Conservation (phyloP, 805 yeast genomes). For the Ogataea zsoltii region DNA sequence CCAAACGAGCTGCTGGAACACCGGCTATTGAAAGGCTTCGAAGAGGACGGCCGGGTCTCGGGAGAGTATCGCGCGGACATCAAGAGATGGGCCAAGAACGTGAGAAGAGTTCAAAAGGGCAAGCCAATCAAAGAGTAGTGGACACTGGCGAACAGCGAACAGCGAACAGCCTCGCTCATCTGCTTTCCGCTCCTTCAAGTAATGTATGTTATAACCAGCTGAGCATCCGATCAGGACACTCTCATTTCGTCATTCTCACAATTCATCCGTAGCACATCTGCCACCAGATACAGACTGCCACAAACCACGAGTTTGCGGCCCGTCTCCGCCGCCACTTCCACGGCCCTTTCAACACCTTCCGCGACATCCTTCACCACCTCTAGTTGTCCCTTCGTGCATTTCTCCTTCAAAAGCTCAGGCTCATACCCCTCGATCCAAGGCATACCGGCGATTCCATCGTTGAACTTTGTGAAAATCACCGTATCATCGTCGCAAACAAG, state of each 20-base stretch:
- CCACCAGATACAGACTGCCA: constrained; percentile 70
- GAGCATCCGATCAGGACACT: too few species aligned
- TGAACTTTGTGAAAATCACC: constrained; percentile 64
- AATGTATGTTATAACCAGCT: too few species aligned
- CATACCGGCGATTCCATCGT: constrained; percentile 74
- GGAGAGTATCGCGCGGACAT: constrained; percentile 29
- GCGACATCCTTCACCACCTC: constrained; percentile 17
- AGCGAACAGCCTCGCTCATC: background rate
- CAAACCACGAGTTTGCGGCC: constrained; percentile 49
- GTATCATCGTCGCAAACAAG: constrained; percentile 52
- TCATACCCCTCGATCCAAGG: constrained; percentile 77
- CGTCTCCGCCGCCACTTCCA: constrained; percentile 8
- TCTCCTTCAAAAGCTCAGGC: constrained; percentile 32
- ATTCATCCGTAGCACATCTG: constrained; percentile 55
- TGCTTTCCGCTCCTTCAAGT: too few species aligned
- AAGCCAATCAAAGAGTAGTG: constrained; percentile 25
- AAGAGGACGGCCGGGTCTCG: constrained; percentile 34
- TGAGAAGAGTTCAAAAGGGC: constrained; percentile 38
- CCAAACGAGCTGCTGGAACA: constrained; percentile 66
- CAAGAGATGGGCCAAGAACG: constrained; percentile 39
- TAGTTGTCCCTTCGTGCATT: constrained; percentile 8
- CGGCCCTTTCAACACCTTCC: constrained; percentile 30
- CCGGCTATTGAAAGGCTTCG: constrained; percentile 32
- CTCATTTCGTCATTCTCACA: too few species aligned
- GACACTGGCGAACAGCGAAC: background rate